Conservation (phyloP, 1,284 basidiomycete genomes). For the Rhodotorula sp. region DNA sequence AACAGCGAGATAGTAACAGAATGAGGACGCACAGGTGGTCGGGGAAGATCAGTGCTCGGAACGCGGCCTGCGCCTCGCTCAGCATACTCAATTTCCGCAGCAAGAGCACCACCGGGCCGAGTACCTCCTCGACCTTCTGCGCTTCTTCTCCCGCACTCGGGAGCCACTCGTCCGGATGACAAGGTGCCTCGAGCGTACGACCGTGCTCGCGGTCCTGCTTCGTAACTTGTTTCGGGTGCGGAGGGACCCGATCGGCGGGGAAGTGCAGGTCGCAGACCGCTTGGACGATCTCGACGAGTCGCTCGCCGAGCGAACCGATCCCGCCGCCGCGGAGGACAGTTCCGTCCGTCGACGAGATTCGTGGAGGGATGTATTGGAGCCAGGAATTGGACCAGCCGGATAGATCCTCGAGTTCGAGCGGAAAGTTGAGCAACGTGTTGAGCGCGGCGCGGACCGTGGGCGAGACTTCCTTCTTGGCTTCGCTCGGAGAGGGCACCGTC, state of each 20-base stretch:
- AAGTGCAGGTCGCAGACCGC: conserved; percentile 34
- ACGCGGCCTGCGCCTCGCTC: conserved; percentile 59
- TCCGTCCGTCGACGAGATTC: conserved; percentile 13
- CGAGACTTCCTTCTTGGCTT: conserved; percentile 14
- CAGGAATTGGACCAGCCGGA: conserved; percentile 33
- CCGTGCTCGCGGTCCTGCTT: conserved; percentile 1
- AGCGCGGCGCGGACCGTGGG: conserved; percentile 33
- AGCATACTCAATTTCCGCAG: conserved; percentile 66
- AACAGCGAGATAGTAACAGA: not conserved
- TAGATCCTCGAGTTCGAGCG: conserved; percentile 40
- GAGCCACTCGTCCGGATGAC: conserved; percentile 37
- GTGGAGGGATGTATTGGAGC: conserved; percentile 34
- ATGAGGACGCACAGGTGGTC: conserved; percentile 58
- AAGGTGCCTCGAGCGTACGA: conserved; percentile 9
- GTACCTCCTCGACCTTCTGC: conserved; percentile 64
- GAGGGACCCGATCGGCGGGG: conserved; percentile 25
- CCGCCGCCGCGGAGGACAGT: conserved; percentile 20
- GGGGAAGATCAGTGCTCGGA: conserved; percentile 69
- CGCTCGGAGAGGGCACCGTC: too few relatives aligned
- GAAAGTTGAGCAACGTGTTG: conserved; percentile 42
- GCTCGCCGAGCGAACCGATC: conserved; percentile 32
- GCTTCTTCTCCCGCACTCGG: conserved; percentile 46
- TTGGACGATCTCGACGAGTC: conserved; percentile 37
- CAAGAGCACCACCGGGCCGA: conserved; percentile 71
- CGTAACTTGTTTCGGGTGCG: conserved; percentile 16